A percentile compares a stretch with the other conserved stretches of the same genome.
Conservation (phyloP, 2,329 filamentous ascomycete genomes). For the Arthroderma sp. region DNA sequence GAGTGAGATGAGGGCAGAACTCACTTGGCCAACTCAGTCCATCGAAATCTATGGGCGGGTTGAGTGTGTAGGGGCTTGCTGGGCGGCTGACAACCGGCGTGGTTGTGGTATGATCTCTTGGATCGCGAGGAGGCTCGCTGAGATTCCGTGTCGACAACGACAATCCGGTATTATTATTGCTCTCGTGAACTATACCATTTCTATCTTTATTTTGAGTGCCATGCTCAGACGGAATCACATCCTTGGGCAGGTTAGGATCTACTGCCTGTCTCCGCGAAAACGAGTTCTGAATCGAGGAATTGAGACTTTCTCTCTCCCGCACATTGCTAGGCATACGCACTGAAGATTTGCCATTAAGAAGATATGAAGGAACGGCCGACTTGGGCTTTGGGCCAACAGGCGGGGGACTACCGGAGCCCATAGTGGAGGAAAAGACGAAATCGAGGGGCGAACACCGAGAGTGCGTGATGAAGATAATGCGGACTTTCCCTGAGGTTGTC, state of each 20-base stretch:
- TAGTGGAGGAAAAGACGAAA: constrained; percentile 14
- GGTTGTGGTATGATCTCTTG: constrained; percentile 37
- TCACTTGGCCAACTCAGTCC: constrained; percentile 40
- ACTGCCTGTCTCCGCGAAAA: constrained; percentile 37
- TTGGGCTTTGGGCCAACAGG: constrained; percentile 34
- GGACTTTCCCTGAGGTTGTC: too few species aligned
- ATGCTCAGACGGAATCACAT: background rate
- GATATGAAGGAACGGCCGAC: constrained; percentile 43
- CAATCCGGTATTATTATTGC: constrained; percentile 3
- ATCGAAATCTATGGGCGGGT: constrained; percentile 39
- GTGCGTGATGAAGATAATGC: too few species aligned
- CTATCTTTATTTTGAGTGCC: background rate
- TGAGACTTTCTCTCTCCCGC: constrained; percentile 44
- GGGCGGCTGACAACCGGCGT: constrained; percentile 38
- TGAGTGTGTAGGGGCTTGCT: constrained; percentile 36
- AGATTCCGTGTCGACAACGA: constrained; percentile 18
- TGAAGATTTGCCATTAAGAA: constrained; percentile 43
- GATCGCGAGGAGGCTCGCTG: constrained; percentile 41
- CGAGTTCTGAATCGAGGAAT: constrained; percentile 46
- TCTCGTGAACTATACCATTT: background rate
- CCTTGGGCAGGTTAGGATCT: constrained; percentile 20
- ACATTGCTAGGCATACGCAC: constrained; percentile 37
- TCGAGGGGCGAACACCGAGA: too few species aligned
- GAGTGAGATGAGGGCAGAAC: constrained; percentile 13
- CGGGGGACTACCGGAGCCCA: constrained; percentile 33